Conservation (phyloP, 768 basidiomycete genomes). For the Termitomyces eurrhizus region DNA sequence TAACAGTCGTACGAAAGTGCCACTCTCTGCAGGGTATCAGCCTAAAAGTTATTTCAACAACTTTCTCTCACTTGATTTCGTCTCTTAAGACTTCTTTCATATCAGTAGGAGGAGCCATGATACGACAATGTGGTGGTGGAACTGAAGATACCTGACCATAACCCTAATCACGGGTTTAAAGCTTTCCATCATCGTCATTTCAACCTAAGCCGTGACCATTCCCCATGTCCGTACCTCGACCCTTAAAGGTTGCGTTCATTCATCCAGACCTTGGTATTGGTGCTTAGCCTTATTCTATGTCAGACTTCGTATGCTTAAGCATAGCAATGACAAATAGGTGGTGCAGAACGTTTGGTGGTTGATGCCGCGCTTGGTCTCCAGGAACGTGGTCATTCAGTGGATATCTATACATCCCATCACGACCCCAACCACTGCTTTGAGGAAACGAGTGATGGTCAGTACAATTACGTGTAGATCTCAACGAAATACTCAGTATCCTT, state of each 20-base stretch:
- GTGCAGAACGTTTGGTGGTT: constrained; percentile 92
- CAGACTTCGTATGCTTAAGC: constrained; percentile 12
- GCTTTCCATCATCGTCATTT: neutral
- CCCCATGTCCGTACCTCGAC: constrained; percentile 11
- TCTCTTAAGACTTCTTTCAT: constrained; percentile 51
- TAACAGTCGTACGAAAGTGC: constrained; percentile 64
- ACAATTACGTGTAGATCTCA: no score
- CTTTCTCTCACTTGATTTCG: constrained; percentile 55
- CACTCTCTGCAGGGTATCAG: constrained; percentile 49
- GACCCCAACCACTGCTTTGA: constrained; percentile 87
- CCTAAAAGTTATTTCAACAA: neutral
- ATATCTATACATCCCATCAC: constrained; percentile 92
- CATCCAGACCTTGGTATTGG: constrained; percentile 97
- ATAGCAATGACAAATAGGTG: constrained; percentile 50
- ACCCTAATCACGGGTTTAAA: constrained; percentile 8
- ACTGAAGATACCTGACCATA: constrained; percentile 2
- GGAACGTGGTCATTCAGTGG: constrained; percentile 75
- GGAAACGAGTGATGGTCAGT: constrained; percentile 83
- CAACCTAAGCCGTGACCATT: neutral
- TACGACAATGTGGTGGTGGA: neutral
- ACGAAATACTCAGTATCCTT: neutral
- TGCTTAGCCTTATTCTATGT: constrained; percentile 26
- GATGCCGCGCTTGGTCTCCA: constrained; percentile 93
- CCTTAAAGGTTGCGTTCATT: constrained; percentile 70
- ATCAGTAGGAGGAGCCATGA: constrained; percentile 33